Evolutionary conservation across 2,329 filamentous ascomycete genomes (phyloP).

Genomic region (Botrytis galanthina): DNA sequence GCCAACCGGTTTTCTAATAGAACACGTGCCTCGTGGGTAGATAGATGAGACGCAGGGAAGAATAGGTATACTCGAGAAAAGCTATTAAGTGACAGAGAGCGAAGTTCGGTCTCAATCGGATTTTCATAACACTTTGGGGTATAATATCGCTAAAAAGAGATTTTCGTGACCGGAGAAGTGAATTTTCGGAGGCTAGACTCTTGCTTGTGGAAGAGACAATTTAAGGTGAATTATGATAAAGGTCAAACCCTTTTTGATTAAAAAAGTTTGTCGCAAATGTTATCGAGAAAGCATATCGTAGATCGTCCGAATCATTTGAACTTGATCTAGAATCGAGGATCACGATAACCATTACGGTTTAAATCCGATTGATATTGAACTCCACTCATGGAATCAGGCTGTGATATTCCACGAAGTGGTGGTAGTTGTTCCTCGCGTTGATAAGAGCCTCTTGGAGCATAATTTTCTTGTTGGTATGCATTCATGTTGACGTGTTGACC

Average conservation of each 20-base stretch:
- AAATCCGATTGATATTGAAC: conserved; percentile 52
- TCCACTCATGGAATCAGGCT: conserved; percentile 62
- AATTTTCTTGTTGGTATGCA: conserved; percentile 11
- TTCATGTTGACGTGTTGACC: conserved; percentile 20
- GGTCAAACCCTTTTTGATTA: neutral
- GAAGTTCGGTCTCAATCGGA: neutral
- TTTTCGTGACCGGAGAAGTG: neutral
- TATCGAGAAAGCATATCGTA: neutral
- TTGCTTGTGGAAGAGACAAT: neutral
- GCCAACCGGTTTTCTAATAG: conserved; percentile 13
- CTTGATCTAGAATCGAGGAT: conserved; percentile 18
- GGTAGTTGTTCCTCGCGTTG: conserved; percentile 39
- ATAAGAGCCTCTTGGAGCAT: conserved; percentile 11
- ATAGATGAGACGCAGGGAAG: neutral
- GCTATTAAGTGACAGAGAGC: neutral
- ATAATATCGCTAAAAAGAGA: neutral
- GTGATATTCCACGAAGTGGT: conserved; percentile 24
- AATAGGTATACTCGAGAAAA: neutral
- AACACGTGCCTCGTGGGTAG: neutral
- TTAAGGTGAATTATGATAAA: neutral
- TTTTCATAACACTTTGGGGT: neutral
- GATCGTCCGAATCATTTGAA: neutral
- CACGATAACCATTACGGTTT: conserved; percentile 13
- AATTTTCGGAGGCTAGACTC: neutral
- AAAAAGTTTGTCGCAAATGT: neutral